A percentile compares a stretch with the other conserved stretches of the same genome.
phyloP scores from a whole-genome alignment of 768 basidiomycete species.

The Trametes coccinea region DNA sequence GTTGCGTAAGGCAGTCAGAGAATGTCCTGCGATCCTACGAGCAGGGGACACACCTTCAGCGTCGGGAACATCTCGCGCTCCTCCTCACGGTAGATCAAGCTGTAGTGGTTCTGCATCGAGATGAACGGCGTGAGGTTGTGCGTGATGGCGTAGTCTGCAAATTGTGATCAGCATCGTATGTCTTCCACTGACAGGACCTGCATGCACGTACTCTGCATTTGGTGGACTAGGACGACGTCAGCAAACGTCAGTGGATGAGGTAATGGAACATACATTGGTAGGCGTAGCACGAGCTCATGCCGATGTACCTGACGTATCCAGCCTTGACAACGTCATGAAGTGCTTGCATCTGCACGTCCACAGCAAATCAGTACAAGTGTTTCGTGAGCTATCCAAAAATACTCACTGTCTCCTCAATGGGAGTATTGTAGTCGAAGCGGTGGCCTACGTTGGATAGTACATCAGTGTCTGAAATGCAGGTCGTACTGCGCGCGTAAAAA shows the following conservation, averaged over 20 bases:
- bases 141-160: conserved; percentile 39
- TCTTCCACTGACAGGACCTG: neutral
- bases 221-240: conserved; percentile 26
- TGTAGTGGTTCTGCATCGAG: conserved; percentile 66
- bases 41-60: conserved; percentile 33
- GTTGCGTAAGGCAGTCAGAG: neutral
- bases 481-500: too few species aligned
- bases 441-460: neutral
- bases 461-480: too few species aligned
- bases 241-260: neutral
- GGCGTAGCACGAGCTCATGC: conserved; percentile 40
- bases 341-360: conserved; percentile 37
- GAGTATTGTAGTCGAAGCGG: conserved; percentile 28
- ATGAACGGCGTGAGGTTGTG: conserved; percentile 52
- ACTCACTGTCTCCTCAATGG: conserved; percentile 35
- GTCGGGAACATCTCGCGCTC: conserved; percentile 59
- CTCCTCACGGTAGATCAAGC: conserved; percentile 59
- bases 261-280: conserved; percentile 33
- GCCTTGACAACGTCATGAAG: conserved; percentile 48
- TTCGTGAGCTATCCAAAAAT: neutral
- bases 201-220: conserved; percentile 32
- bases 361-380: neutral
- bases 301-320: conserved; percentile 44
- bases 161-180: neutral
- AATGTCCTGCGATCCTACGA: neutral